Percentiles rank a stretch among this genome's conserved stretches.
Evolutionary conservation across 352 stramenopile species (phyloP).

Genomic region (Pythium diclinum): DNA sequence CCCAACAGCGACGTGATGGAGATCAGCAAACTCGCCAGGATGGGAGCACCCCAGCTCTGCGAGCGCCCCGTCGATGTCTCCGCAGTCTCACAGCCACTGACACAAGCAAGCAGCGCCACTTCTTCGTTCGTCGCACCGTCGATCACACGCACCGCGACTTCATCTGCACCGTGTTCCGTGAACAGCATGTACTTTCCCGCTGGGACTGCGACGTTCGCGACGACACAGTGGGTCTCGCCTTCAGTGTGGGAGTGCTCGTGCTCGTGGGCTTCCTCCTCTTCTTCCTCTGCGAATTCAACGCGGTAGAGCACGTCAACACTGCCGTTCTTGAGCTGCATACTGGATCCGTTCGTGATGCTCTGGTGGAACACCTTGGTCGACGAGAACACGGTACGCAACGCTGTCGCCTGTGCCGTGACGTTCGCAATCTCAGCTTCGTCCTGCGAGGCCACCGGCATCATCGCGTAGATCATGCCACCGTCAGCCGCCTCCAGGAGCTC

Average conservation of each 20-base stretch:
- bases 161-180: conserved; percentile 24
- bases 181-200: conserved; percentile 28
- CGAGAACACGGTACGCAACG: background rate
- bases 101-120: conserved; percentile 16
- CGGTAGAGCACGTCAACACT: conserved; percentile 24
- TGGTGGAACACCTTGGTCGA: conserved; percentile 7
- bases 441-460: background rate
- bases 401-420: background rate
- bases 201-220: conserved; percentile 15
- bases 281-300: conserved; percentile 19
- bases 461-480: conserved; percentile 6
- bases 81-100: conserved; percentile 10
- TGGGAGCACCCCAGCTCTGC: conserved; percentile 21
- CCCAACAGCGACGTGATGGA: conserved; percentile 30
- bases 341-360: background rate
- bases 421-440: background rate
- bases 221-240: conserved; percentile 17
- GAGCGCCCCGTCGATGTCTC: background rate
- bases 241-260: conserved; percentile 5
- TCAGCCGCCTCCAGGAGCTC: background rate
- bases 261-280: conserved; percentile 7
- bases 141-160: conserved; percentile 13
- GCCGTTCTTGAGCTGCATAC: conserved; percentile 6
- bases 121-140: conserved; percentile 6
- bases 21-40: conserved; percentile 27